Conservation (phyloP, 2,329 filamentous ascomycete genomes). For the Byssochlamys sp. region DNA sequence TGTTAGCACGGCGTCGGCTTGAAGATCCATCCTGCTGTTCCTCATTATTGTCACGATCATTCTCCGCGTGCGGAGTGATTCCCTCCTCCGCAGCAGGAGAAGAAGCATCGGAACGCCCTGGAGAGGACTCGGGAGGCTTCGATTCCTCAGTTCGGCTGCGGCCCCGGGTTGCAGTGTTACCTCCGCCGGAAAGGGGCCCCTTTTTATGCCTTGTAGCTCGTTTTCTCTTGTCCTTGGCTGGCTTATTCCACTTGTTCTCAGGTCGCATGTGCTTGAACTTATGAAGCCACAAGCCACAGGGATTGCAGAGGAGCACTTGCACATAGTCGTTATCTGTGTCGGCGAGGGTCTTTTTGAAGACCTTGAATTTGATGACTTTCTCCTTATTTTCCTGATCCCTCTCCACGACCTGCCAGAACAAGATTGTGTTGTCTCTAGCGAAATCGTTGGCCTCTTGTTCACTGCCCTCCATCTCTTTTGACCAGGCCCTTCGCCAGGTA, state of each 20-base stretch:
- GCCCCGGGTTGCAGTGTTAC: slow-evolving; percentile 22
- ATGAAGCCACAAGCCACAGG: slow-evolving; percentile 87
- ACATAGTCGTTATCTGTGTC: slow-evolving; percentile 61
- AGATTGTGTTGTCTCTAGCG: slow-evolving; percentile 61
- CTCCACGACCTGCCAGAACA: slow-evolving; percentile 61
- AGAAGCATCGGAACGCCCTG: slow-evolving; percentile 28
- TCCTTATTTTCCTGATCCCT: slow-evolving; percentile 55
- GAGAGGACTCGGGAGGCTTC: slow-evolving; percentile 29
- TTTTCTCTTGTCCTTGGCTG: slow-evolving; percentile 33
- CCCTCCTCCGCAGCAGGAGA: slow-evolving; percentile 28
- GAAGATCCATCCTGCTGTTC: slow-evolving; percentile 23
- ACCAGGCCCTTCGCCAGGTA: slow-evolving; percentile 89
- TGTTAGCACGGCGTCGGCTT: slow-evolving; percentile 38
- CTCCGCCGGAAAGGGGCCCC: slow-evolving; percentile 25
- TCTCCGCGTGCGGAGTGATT: slow-evolving; percentile 24
- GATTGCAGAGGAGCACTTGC: slow-evolving; percentile 77
- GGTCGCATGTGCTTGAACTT: slow-evolving; percentile 82
- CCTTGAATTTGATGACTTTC: slow-evolving; percentile 57
- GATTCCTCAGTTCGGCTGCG: slow-evolving; percentile 20
- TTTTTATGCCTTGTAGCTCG: slow-evolving; percentile 27
- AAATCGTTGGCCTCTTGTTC: slow-evolving; percentile 63
- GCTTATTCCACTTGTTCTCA: slow-evolving; percentile 69
- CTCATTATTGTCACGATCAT: slow-evolving; percentile 25
- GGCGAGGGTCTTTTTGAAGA: slow-evolving; percentile 63
- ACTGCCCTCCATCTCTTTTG: slow-evolving; percentile 61